Conservation (phyloP, 139 green algal species). For the Chlamydomonas applanata region DNA sequence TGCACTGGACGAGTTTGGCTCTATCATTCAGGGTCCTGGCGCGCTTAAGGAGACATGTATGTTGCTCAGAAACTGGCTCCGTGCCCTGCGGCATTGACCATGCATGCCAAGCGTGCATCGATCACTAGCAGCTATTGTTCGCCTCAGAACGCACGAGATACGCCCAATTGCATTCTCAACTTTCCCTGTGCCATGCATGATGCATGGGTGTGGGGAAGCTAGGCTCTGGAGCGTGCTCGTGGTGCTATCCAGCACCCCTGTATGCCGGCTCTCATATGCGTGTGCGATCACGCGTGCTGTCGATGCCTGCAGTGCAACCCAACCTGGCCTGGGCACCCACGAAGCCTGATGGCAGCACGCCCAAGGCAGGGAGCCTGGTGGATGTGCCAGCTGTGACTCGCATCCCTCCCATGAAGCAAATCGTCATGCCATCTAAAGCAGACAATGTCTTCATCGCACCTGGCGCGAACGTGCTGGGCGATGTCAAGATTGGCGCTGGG, state of each 20-base stretch:
- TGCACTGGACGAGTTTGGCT: slow-evolving; percentile 42
- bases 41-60: slow-evolving; percentile 32
- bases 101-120: neutral
- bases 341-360: slow-evolving; percentile 16
- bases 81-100: no score
- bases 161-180: no score
- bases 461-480: slow-evolving; percentile 87
- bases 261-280: no score
- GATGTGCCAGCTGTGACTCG: slow-evolving; percentile 6
- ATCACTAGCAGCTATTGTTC: neutral
- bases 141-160: no score
- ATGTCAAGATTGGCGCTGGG: slow-evolving; percentile 80
- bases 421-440: slow-evolving; percentile 56
- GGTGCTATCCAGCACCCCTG: no score
- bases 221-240: no score
- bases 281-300: neutral
- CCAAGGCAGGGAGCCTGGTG: slow-evolving; percentile 14
- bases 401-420: slow-evolving; percentile 18
- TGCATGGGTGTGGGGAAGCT: no score
- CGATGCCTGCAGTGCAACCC: slow-evolving; percentile 35
- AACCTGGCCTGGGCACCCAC: slow-evolving; percentile 57
- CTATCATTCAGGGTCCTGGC: slow-evolving; percentile 40
- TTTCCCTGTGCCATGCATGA: no score
- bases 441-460: slow-evolving; percentile 79
- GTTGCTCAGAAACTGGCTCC: no score